Percentiles rank a stretch among this genome's conserved stretches.
Conservation (phyloP, 1,139 yeast species). For the Taphrina wiesneri region DNA sequence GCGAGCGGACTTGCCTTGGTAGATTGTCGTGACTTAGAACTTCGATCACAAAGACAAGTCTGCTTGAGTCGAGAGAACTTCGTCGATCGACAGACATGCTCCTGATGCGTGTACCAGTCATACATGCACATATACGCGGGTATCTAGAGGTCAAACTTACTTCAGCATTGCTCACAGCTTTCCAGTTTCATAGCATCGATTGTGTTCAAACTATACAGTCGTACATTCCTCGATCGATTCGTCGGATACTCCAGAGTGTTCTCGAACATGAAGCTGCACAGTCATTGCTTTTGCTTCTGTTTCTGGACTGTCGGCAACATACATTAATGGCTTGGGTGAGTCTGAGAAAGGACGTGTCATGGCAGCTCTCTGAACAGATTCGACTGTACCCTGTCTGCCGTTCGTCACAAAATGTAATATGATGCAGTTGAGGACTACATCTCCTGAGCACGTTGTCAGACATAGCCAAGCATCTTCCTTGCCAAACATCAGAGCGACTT, state of each 20-base stretch:
- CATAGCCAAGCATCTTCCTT: slow-evolving; percentile 2
- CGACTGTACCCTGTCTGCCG: neutral
- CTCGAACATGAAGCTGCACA: neutral
- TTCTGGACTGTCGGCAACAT: neutral
- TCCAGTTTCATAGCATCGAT: too few species aligned
- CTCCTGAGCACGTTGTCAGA: neutral
- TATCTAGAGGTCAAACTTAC: too few species aligned
- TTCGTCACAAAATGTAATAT: neutral
- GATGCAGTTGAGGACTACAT: neutral
- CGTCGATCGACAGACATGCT: too few species aligned
- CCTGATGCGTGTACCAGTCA: too few species aligned
- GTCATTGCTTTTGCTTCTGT: neutral
- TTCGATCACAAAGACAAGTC: too few species aligned
- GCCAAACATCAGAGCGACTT: slow-evolving; percentile 1
- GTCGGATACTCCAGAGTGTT: neutral
- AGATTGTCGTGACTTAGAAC: too few species aligned
- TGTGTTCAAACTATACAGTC: neutral
- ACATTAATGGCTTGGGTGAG: neutral
- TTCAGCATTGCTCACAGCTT: too few species aligned
- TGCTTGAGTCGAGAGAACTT: too few species aligned
- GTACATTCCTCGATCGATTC: neutral
- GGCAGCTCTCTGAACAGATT: neutral
- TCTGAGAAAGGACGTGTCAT: neutral
- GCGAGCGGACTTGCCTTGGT: too few species aligned
- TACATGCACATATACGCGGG: too few species aligned